Evolutionary conservation across 2,329 filamentous ascomycete species (phyloP).

Genomic region (Westerdykella aurantiaca): DNA sequence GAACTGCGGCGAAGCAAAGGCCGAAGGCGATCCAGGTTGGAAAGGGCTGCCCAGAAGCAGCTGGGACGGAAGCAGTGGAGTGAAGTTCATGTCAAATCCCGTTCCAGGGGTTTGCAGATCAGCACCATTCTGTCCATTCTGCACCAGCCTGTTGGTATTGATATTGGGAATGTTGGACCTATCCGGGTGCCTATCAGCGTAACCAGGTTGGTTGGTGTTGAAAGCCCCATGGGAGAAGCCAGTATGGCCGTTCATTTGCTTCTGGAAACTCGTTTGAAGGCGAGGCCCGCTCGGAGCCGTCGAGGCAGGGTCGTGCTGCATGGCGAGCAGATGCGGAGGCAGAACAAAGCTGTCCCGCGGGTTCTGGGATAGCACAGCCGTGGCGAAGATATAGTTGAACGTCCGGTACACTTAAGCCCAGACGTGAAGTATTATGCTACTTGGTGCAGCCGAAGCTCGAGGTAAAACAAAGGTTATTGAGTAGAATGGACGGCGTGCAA

Average conservation of each 20-base stretch:
- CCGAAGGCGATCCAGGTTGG: slow-evolving; percentile 85
- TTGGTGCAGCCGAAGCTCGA: slow-evolving; percentile 29
- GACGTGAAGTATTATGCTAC: slow-evolving; percentile 36
- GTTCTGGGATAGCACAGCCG: slow-evolving; percentile 72
- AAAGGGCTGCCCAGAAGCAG: slow-evolving; percentile 93
- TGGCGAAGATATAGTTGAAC: slow-evolving; percentile 61
- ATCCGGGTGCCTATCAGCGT: slow-evolving; percentile 79
- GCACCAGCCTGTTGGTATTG: slow-evolving; percentile 69
- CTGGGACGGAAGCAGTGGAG: slow-evolving; percentile 88
- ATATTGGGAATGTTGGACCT: slow-evolving; percentile 83
- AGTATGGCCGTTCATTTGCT: slow-evolving; percentile 68
- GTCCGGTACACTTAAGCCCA: slow-evolving; percentile 46
- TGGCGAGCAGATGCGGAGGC: slow-evolving; percentile 76
- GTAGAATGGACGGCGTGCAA: not conserved
- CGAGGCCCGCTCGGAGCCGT: slow-evolving; percentile 53
- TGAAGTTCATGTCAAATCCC: slow-evolving; percentile 97
- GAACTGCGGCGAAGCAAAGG: slow-evolving; percentile 88
- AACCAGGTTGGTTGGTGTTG: slow-evolving; percentile 73
- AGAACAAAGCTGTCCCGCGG: slow-evolving; percentile 79
- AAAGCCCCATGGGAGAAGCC: slow-evolving; percentile 93
- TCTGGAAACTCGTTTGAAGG: slow-evolving; percentile 62
- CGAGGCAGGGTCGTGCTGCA: slow-evolving; percentile 74
- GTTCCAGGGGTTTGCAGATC: slow-evolving; percentile 85
- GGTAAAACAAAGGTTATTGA: slow-evolving; percentile 16
- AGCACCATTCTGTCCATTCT: slow-evolving; percentile 52